phyloP scores from a whole-genome alignment of 441 rosid genomes.

The Adansonia rubrostipa region DNA sequence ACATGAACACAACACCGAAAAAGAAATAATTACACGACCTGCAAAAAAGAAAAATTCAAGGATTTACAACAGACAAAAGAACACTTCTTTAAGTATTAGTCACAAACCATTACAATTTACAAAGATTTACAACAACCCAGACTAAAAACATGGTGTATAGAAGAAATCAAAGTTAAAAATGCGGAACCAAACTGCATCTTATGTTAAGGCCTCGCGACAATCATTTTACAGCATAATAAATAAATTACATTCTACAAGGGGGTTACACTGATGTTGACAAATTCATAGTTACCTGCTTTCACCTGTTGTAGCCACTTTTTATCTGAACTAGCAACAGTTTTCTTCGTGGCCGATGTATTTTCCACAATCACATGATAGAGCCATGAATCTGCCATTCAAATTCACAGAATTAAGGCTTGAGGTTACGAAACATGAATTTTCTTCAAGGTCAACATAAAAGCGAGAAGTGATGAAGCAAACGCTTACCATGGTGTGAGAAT shows the following conservation, averaged over 20 bases:
- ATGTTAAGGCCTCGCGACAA: not conserved
- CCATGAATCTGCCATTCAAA: constrained; percentile 53
- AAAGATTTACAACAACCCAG: constrained; percentile 10
- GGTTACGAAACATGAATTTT: constrained; percentile 16
- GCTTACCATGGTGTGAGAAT: constrained; percentile 57
- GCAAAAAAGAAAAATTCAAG: too few species aligned
- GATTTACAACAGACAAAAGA: too few species aligned
- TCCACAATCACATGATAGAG: constrained; percentile 46
- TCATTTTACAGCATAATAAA: constrained; percentile 10
- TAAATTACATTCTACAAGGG: constrained; percentile 20
- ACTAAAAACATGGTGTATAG: not conserved
- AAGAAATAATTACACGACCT: too few species aligned
- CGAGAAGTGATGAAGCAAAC: not conserved
- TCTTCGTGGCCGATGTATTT: constrained; percentile 39
- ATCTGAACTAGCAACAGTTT: constrained; percentile 33
- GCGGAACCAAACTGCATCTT: constrained; percentile 25
- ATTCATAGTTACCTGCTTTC: constrained; percentile 32
- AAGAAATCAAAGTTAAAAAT: constrained; percentile 23
- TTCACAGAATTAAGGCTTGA: not conserved
- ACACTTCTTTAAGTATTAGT: not conserved
- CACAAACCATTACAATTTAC: constrained; percentile 24
- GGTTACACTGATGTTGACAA: constrained; percentile 15
- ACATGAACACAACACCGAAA: too few species aligned
- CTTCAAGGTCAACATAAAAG: constrained; percentile 12
- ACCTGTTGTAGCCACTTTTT: constrained; percentile 30